These are phyloP conservation scores for Fraxinus albicans DNA, from an alignment of 305 asterid species.

Conservation along the genomic window DNA sequence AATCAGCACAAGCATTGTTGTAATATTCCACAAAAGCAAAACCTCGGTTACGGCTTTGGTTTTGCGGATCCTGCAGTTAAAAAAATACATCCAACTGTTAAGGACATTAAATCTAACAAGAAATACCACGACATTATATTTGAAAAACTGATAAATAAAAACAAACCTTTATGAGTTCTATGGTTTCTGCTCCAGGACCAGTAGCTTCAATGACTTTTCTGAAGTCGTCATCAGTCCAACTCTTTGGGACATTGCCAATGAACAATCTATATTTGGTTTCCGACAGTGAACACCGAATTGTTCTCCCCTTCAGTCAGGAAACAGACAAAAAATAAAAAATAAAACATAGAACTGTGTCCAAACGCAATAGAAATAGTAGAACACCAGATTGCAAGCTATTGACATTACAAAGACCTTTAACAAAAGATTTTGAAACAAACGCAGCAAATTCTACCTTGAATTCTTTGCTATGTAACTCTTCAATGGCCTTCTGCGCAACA, in stretches of 20 bases:
- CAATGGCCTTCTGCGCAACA: slow-evolving; percentile 85
- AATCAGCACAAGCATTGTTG: slow-evolving; percentile 98
- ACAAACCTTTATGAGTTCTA: slow-evolving; percentile 85
- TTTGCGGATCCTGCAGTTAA: slow-evolving; percentile 78
- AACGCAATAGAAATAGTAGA: not conserved
- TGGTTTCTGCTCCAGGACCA: slow-evolving; percentile 90
- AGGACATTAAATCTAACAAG: slow-evolving; percentile 12
- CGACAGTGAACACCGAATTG: slow-evolving; percentile 85
- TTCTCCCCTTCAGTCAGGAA: slow-evolving; percentile 71
- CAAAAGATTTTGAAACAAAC: slow-evolving; percentile 1
- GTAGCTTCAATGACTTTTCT: slow-evolving; percentile 67
- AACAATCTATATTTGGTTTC: slow-evolving; percentile 92
- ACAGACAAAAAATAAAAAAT: slow-evolving; percentile 12
- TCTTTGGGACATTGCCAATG: slow-evolving; percentile 90
- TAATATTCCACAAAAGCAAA: slow-evolving; percentile 94
- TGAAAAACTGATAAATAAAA: slow-evolving; percentile 5
- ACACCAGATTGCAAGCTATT: slow-evolving; percentile 9
- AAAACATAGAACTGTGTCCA: not conserved
- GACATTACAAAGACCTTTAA: slow-evolving; percentile 7
- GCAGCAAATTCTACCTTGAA: slow-evolving; percentile 58
- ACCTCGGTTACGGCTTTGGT: slow-evolving; percentile 84
- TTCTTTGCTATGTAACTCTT: slow-evolving; percentile 78
- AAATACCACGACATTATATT: slow-evolving; percentile 8
- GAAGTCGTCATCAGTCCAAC: slow-evolving; percentile 78
- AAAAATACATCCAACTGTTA: slow-evolving; percentile 10